Evolutionary conservation across 495 filamentous ascomycete species (phyloP).

Genomic region (Aspergillus heteromorphus): DNA sequence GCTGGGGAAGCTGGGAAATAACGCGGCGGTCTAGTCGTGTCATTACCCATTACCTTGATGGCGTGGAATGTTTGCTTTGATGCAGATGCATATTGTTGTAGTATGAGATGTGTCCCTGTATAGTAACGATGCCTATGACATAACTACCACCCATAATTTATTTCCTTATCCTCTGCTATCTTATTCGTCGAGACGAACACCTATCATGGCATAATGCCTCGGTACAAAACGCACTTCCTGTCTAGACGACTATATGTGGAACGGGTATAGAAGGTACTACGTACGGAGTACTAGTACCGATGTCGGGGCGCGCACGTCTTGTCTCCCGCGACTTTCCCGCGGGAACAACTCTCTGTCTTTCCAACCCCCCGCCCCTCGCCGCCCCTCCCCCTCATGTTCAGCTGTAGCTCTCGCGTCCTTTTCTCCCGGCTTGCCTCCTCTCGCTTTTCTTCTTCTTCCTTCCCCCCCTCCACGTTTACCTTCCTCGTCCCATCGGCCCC

Average conservation of each 20-base stretch:
- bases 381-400: constrained; percentile 23
- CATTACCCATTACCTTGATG: neutral
- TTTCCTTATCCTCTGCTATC: neutral
- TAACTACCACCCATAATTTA: neutral
- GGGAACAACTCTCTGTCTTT: neutral
- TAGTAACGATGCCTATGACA: neutral
- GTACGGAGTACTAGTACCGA: too few species aligned
- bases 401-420: constrained; percentile 22
- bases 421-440: constrained; percentile 24
- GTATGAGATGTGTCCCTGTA: neutral
- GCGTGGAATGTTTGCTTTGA: neutral
- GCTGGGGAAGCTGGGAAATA: constrained; percentile 17
- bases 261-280: too few species aligned
- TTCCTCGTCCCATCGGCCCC: constrained; percentile 1
- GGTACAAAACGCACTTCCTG: too few species aligned
- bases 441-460: constrained; percentile 12
- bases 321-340: neutral
- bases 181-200: too few species aligned
- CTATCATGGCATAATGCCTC: too few species aligned
- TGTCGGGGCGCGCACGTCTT: constrained; percentile 2
- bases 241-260: too few species aligned
- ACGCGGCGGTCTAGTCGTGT: neutral
- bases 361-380: neutral
- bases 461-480: neutral
- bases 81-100: neutral